These are phyloP conservation scores for Cordyceps tenuipes DNA, from an alignment of 2,329 filamentous ascomycete genomes.

Conservation along the genomic window DNA sequence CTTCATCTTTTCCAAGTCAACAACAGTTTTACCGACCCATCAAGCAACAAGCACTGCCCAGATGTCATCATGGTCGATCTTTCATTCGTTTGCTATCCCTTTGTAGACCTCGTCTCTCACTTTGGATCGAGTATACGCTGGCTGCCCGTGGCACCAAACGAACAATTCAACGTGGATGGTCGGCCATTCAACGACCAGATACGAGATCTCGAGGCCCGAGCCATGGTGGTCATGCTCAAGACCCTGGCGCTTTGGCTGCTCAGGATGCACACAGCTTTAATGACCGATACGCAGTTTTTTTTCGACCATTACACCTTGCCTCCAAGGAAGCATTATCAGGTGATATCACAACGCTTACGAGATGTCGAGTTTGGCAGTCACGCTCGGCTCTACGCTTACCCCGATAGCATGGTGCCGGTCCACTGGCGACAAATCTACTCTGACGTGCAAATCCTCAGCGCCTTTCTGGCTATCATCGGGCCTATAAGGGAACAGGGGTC, in stretches of 20 bases:
- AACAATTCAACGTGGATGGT: not conserved
- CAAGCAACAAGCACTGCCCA: not conserved
- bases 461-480: constrained; percentile 29
- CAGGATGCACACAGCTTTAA: too few species aligned
- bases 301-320: too few species aligned
- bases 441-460: constrained; percentile 59
- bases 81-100: not conserved
- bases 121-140: not conserved
- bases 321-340: too few species aligned
- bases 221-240: too few species aligned
- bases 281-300: too few species aligned
- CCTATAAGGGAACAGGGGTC: not conserved
- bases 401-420: constrained; percentile 55
- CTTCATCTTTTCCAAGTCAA: not conserved
- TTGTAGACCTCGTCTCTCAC: not conserved
- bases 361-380: constrained; percentile 53
- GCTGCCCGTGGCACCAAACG: not conserved
- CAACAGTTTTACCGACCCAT: not conserved
- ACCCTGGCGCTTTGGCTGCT: too few species aligned
- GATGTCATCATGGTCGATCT: not conserved
- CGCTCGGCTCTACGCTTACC: constrained; percentile 60
- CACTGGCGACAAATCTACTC: constrained; percentile 67
- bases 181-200: not conserved
- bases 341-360: constrained; percentile 33
- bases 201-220: too few species aligned